These are phyloP conservation scores for Boletus rubroflammeus DNA, from an alignment of 768 basidiomycete species.

Conservation along the genomic window DNA sequence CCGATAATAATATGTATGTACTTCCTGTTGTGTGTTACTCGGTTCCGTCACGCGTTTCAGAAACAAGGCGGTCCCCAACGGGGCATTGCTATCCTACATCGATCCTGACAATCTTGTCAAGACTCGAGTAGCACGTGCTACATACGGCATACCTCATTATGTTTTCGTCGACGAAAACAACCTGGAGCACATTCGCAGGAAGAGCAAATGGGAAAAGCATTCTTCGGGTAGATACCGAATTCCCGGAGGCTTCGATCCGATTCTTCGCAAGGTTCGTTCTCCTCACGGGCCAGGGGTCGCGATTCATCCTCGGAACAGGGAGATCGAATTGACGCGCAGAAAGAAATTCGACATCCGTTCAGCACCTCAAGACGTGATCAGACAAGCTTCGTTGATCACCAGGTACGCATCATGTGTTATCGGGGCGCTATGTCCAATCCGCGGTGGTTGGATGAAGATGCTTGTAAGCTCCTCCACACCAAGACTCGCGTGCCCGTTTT, in stretches of 20 bases:
- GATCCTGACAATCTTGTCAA: background rate
- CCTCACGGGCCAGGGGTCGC: background rate
- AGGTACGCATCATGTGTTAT: background rate
- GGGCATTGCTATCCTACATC: conserved; percentile 3
- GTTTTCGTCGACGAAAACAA: background rate
- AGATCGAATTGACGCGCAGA: background rate
- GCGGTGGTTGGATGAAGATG: background rate
- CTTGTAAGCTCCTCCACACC: background rate
- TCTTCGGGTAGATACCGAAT: background rate
- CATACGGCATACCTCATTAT: background rate
- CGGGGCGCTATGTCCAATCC: background rate
- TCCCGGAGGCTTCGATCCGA: background rate
- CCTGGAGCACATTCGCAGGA: background rate
- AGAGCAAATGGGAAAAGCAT: background rate
- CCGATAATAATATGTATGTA: conserved; percentile 8
- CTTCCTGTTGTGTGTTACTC: background rate
- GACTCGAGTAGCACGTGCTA: background rate
- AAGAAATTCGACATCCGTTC: background rate
- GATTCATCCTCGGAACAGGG: background rate
- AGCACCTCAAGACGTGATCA: background rate
- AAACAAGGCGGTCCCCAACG: conserved; percentile 10
- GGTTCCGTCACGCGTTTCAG: background rate
- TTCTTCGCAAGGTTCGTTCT: background rate
- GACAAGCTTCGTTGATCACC: background rate
- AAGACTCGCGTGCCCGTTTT: background rate